These are phyloP conservation scores for Saccharomyces hybrid DNA, from an alignment of 1,139 yeast genomes.

Conservation along the genomic window DNA sequence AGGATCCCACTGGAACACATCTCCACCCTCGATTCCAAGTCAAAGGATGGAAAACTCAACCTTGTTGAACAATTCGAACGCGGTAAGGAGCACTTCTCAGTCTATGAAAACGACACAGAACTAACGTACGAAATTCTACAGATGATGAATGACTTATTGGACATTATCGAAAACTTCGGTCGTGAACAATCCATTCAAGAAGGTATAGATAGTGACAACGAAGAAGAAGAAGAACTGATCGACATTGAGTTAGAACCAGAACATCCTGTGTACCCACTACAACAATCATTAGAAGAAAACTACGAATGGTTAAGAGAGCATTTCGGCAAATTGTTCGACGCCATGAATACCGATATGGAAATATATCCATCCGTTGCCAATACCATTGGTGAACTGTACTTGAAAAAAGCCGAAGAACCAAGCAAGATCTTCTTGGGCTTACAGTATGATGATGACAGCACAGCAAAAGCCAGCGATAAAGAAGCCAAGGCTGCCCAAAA, in stretches of 20 bases:
- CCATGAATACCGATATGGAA: conserved; percentile 12
- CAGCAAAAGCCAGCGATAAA: conserved; percentile 34
- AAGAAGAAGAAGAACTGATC: conserved; percentile 32
- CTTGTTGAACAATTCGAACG: conserved; percentile 11
- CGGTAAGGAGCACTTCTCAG: conserved; percentile 20
- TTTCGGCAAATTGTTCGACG: conserved; percentile 36
- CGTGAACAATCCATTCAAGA: conserved; percentile 42
- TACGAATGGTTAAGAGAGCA: conserved; percentile 54
- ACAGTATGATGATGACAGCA: conserved; percentile 47
- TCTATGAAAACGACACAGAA: conserved; percentile 9
- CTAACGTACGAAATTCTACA: conserved; percentile 44
- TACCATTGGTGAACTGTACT: conserved; percentile 52
- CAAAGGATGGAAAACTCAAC: conserved; percentile 33
- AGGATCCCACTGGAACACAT: conserved; percentile 53
- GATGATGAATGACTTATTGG: conserved; percentile 56
- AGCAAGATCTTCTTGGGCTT: conserved; percentile 48
- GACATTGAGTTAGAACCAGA: conserved; percentile 36
- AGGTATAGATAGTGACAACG: conserved; percentile 44
- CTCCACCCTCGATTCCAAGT: conserved; percentile 40
- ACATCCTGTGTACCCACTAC: conserved; percentile 50
- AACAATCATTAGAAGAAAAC: conserved; percentile 27
- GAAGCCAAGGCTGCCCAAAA: conserved; percentile 40
- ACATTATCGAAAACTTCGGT: conserved; percentile 60
- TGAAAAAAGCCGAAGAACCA: conserved; percentile 59
- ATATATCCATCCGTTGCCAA: conserved; percentile 39